Base-by-base conservation (phyloP, 2,329 filamentous ascomycete genomes). In the Aureobasidium pullulans region DNA sequence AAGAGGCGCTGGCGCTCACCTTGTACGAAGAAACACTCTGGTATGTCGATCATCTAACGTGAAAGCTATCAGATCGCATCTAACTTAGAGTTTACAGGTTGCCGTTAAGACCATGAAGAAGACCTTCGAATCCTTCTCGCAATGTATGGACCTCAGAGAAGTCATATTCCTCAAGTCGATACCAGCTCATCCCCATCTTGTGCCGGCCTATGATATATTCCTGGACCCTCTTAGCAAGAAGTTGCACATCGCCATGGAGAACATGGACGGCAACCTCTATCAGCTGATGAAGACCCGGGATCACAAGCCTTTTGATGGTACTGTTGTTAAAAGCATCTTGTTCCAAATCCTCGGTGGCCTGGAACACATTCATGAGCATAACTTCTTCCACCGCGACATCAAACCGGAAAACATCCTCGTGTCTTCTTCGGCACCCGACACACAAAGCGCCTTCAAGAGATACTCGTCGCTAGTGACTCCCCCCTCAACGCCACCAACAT, bases 51-150 rank as follows among this genome's bases (percentile, higher is more conserved):
- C 39, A 37, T 34, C 29, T 34, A 42, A 54, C 49, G 60, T 61
- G 31, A 23, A 39, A 32, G 60, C 65, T 28, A 11, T 67, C 67
- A 37, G 39, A 19, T 19, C 60, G 9, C 10, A 47, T 44, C 48
- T 42, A 62, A 52, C 63, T 66, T 52, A 64, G 63, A 62, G 60
- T 59, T 43, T 60, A 40, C 61, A 97, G 94, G 89, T 99, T 68
- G 94, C 94, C 44, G 96, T 99, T 77, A 99, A 99, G 77, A 97
- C 94, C 6, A 99, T 99, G 94, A 99, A 99, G 82, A 99, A 99
- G 83, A 92, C 88, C 0, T 99, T 97, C 68, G 92, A 97, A 67
- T 96, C 90, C 1, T 91, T 96, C 70, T 78, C 84, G 15, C 88
- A 91, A 56, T 99, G 94, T 73, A 77, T 96, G 64, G 94, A 99